Conservation (phyloP, 2,329 filamentous ascomycete genomes). For the Claviceps africana region DNA sequence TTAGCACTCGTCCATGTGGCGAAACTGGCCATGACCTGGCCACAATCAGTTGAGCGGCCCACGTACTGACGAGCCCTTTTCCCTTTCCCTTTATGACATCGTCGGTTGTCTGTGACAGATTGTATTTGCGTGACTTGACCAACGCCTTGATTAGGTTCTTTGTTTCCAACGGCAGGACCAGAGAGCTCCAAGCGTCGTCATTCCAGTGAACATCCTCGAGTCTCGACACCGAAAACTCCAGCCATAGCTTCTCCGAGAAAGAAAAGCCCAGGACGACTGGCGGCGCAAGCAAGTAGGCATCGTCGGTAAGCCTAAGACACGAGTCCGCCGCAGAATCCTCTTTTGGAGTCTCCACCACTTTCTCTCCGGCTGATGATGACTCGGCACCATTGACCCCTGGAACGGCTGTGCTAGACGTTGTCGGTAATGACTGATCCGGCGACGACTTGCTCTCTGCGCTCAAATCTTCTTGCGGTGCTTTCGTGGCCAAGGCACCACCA, state of each 20-base stretch:
- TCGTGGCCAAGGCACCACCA: constrained; percentile 16
- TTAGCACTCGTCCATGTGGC: background rate
- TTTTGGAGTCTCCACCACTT: constrained; percentile 4
- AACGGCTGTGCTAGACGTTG: constrained; percentile 10
- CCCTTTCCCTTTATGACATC: constrained; percentile 75
- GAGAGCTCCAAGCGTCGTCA: constrained; percentile 63
- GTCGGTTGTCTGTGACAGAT: constrained; percentile 68
- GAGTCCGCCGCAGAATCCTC: constrained; percentile 8
- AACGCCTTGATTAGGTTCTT: constrained; percentile 59
- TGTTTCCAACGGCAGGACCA: constrained; percentile 53
- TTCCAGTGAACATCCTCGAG: constrained; percentile 78
- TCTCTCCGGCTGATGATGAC: constrained; percentile 1
- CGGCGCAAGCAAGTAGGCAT: constrained; percentile 72
- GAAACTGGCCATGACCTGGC: background rate
- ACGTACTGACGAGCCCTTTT: constrained; percentile 58
- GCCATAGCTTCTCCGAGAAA: constrained; percentile 80
- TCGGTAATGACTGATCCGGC: constrained; percentile 40
- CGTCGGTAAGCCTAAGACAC: constrained; percentile 53
- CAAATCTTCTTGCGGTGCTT: constrained; percentile 15
- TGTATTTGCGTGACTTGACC: constrained; percentile 72
- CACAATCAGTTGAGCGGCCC: background rate
- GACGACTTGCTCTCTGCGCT: constrained; percentile 24
- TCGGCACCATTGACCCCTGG: background rate
- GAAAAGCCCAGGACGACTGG: constrained; percentile 77
- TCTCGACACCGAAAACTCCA: constrained; percentile 71